Conservation (phyloP, 495 filamentous ascomycete genomes). For the Haplographium delicatum region DNA sequence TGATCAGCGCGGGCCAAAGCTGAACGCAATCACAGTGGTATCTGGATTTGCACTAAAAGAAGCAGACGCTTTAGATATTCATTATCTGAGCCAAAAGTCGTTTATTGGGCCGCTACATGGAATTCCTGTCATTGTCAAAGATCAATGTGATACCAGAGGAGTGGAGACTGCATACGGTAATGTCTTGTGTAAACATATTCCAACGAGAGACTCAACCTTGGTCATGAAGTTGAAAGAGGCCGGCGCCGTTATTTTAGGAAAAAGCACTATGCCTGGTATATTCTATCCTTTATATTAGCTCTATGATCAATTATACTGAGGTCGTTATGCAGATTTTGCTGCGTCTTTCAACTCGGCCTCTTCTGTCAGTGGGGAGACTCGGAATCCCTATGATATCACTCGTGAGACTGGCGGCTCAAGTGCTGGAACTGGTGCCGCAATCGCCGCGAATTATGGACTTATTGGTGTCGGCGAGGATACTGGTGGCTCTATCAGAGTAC, state of each 20-base stretch:
- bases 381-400: conserved; percentile 27
- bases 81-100: conserved; percentile 36
- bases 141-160: conserved; percentile 54
- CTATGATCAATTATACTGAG: conserved; percentile 17
- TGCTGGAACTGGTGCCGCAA: conserved; percentile 56
- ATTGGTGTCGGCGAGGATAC: conserved; percentile 47
- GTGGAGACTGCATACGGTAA: conserved; percentile 11
- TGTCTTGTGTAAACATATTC: conserved; percentile 12
- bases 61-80: conserved; percentile 42
- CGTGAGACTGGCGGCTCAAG: conserved; percentile 47
- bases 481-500: conserved; percentile 45
- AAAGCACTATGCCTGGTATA: conserved; percentile 53
- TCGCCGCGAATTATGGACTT: conserved; percentile 46
- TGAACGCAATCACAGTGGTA: conserved; percentile 25
- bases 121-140: conserved; percentile 59
- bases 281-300: conserved; percentile 23
- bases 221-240: conserved; percentile 39
- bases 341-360: conserved; percentile 22
- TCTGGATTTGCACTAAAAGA: conserved; percentile 19
- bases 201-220: background rate
- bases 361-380: conserved; percentile 29
- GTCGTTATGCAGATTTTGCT: conserved; percentile 23
- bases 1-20: conserved; percentile 22
- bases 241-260: conserved; percentile 58
- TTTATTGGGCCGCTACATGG: conserved; percentile 58